Evolutionary conservation across 2,329 filamentous ascomycete genomes (phyloP).

Genomic region (Hymenoscyphus linearis): DNA sequence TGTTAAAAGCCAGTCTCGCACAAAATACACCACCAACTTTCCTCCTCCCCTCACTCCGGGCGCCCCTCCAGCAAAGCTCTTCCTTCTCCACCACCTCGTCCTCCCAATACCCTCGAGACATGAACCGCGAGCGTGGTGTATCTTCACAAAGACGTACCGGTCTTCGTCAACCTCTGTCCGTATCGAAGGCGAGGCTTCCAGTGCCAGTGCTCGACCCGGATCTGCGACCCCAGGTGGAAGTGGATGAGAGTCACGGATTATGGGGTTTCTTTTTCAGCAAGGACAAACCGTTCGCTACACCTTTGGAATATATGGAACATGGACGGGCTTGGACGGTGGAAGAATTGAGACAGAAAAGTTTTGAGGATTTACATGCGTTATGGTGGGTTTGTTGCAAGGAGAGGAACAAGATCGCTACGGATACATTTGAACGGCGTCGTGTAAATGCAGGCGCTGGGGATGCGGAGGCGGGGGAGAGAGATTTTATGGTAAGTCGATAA

Average conservation of each 20-base stretch:
- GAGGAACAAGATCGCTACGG: slow-evolving; percentile 82
- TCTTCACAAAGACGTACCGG: slow-evolving; percentile 77
- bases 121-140: slow-evolving; percentile 74
- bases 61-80: slow-evolving; percentile 24
- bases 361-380: slow-evolving; percentile 85
- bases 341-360: slow-evolving; percentile 84
- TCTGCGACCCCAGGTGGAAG: slow-evolving; percentile 47
- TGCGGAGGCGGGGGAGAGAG: slow-evolving; percentile 57
- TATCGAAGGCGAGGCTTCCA: slow-evolving; percentile 68
- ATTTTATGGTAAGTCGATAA: slow-evolving; percentile 54
- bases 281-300: slow-evolving; percentile 63
- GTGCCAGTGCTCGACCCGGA: slow-evolving; percentile 58
- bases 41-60: slow-evolving; percentile 29
- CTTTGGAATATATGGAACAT: slow-evolving; percentile 64
- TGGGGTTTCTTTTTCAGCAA: slow-evolving; percentile 84
- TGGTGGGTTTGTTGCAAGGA: slow-evolving; percentile 96
- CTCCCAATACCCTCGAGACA: slow-evolving; percentile 50
- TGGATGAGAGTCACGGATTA: slow-evolving; percentile 75
- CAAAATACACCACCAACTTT: slow-evolving; percentile 26
- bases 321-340: slow-evolving; percentile 79
- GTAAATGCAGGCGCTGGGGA: slow-evolving; percentile 69
- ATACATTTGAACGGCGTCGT: slow-evolving; percentile 61
- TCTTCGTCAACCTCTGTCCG: slow-evolving; percentile 65
- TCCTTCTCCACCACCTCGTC: slow-evolving; percentile 31
- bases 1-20: slow-evolving; percentile 17